Evolutionary conservation across 768 basidiomycete species (phyloP).

Genomic region (Pisolithus albus): DNA sequence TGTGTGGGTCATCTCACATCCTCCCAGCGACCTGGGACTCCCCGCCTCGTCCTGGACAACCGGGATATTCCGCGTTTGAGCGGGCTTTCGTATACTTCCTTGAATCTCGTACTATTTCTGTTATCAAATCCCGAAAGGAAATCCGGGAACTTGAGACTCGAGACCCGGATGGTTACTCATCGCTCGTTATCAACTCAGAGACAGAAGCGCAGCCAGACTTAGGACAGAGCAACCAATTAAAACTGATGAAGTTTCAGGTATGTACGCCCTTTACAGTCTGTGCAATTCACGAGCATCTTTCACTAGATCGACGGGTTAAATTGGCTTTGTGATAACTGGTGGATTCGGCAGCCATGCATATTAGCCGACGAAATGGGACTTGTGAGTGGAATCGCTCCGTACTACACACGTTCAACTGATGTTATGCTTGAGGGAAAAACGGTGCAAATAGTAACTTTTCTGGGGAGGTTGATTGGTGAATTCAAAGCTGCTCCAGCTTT

Average conservation of each 20-base stretch:
- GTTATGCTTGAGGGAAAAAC: slow-evolving; percentile 67
- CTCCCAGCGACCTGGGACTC: slow-evolving; percentile 85
- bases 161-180: slow-evolving; percentile 46
- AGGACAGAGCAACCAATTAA: slow-evolving; percentile 56
- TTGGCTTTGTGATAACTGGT: slow-evolving; percentile 86
- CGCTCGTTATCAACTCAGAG: slow-evolving; percentile 37
- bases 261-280: slow-evolving; percentile 12
- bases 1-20: slow-evolving; percentile 3
- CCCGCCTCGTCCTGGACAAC: slow-evolving; percentile 57
- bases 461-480: slow-evolving; percentile 55
- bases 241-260: slow-evolving; percentile 87
- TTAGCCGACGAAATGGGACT: slow-evolving; percentile 98
- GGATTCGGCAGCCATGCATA: slow-evolving; percentile 76
- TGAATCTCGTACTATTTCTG: slow-evolving; percentile 49
- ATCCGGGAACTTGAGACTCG: slow-evolving; percentile 46
- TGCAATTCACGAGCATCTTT: slow-evolving; percentile 5
- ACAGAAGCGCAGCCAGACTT: slow-evolving; percentile 50
- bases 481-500: slow-evolving; percentile 70
- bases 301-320: slow-evolving; percentile 70
- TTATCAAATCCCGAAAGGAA: slow-evolving; percentile 42
- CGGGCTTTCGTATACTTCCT: slow-evolving; percentile 64
- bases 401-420: slow-evolving; percentile 4
- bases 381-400: slow-evolving; percentile 34
- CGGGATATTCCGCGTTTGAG: slow-evolving; percentile 56
- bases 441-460: slow-evolving; percentile 81